Evolutionary conservation across 225 moss, liverwort and hornwort species (phyloP).

Genomic region (Pleurozium schreberi): DNA sequence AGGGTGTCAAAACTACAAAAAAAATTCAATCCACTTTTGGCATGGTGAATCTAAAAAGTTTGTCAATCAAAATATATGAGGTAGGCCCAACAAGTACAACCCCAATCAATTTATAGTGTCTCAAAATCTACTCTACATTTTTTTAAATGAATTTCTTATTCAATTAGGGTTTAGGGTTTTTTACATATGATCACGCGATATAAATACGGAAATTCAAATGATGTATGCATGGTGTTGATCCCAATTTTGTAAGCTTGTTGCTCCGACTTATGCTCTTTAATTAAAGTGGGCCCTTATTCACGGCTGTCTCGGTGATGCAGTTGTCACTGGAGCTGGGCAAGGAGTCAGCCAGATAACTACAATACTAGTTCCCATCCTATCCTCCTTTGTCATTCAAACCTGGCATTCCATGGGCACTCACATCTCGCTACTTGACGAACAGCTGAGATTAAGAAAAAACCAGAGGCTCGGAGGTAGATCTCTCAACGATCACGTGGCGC

Average conservation of each 20-base stretch:
- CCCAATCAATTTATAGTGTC: no score
- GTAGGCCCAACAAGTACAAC: no score
- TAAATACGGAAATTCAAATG: neutral
- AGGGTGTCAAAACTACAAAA: no score
- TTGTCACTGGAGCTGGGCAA: conserved; percentile 33
- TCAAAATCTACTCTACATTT: no score
- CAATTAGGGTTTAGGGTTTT: neutral
- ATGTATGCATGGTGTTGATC: neutral
- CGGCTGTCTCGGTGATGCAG: conserved; percentile 10
- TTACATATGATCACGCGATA: neutral
- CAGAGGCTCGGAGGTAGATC: neutral
- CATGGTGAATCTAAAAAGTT: no score
- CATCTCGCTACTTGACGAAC: conserved; percentile 2
- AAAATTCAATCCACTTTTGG: no score
- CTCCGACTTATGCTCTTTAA: neutral
- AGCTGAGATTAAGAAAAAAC: neutral
- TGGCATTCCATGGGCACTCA: conserved; percentile 15
- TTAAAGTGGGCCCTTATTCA: neutral
- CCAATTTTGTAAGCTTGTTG: neutral
- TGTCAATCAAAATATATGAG: no score
- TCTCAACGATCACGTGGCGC: neutral
- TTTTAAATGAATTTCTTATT: no score
- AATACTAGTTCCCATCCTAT: conserved; percentile 4
- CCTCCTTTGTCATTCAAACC: neutral
- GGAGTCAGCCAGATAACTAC: conserved; percentile 6